Percentiles rank a stretch among this genome's conserved stretches.
Evolutionary conservation across 495 filamentous ascomycete genomes (phyloP).

Genomic region (Pseudomonodictys pantanalensis): DNA sequence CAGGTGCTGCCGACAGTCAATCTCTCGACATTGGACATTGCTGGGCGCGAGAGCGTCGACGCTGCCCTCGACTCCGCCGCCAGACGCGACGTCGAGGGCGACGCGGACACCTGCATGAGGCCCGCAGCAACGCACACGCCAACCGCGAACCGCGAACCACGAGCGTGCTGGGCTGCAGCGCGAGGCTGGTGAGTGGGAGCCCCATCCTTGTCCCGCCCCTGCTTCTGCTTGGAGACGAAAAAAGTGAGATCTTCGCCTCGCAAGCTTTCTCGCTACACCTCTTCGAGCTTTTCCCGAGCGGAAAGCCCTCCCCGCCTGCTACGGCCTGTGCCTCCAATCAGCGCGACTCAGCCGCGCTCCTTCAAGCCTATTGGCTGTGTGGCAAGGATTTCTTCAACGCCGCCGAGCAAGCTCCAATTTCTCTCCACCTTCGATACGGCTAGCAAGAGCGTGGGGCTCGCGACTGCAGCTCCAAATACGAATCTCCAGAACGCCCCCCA

Average conservation of each 20-base stretch:
- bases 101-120: constrained; percentile 4
- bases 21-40: too few species aligned
- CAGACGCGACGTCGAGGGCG: background rate
- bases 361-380: background rate
- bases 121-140: background rate
- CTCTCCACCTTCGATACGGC: too few species aligned
- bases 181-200: background rate
- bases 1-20: too few species aligned
- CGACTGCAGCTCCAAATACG: too few species aligned
- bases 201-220: too few species aligned
- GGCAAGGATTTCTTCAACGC: background rate
- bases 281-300: constrained; percentile 1
- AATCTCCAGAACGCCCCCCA: too few species aligned
- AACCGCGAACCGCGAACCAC: background rate
- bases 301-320: background rate
- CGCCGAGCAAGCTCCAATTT: constrained; percentile 7
- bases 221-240: too few species aligned
- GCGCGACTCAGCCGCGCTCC: background rate
- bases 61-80: background rate
- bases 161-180: constrained; percentile 10
- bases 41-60: too few species aligned
- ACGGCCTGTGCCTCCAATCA: constrained; percentile 1
- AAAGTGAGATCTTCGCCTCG: too few species aligned
- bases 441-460: too few species aligned
- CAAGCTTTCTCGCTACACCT: too few species aligned